Percentiles rank a stretch among this genome's conserved stretches.
Evolutionary conservation across 164 flowering plant genomes (phyloP).

Genomic region (Berberis vulgaris): DNA sequence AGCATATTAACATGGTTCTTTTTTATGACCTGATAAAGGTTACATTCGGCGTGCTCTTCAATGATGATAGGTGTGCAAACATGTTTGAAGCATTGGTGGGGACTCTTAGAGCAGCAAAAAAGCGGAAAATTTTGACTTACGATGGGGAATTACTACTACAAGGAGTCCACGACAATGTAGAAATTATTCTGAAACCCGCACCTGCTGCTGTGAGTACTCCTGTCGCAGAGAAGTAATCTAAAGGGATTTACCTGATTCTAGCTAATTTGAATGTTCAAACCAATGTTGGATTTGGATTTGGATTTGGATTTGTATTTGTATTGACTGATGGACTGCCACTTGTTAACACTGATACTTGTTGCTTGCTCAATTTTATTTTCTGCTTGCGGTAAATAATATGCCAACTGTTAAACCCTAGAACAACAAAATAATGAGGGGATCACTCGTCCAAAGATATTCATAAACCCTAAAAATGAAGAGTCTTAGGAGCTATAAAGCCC

Average conservation of each 20-base stretch:
- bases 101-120: slow-evolving; percentile 93
- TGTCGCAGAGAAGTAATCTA: slow-evolving; percentile 1
- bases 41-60: slow-evolving; percentile 79
- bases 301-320: too few species aligned
- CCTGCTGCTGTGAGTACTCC: slow-evolving; percentile 20
- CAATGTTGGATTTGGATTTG: too few species aligned
- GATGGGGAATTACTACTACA: slow-evolving; percentile 86
- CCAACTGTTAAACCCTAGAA: too few species aligned
- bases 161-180: slow-evolving; percentile 95
- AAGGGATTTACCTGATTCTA: not conserved
- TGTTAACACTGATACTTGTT: too few species aligned
- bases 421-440: too few species aligned
- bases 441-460: too few species aligned
- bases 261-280: too few species aligned
- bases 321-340: too few species aligned
- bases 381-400: too few species aligned
- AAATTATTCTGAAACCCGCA: slow-evolving; percentile 55
- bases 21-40: slow-evolving; percentile 38
- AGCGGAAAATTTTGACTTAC: slow-evolving; percentile 56
- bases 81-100: slow-evolving; percentile 97
- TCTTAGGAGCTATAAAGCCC: too few species aligned
- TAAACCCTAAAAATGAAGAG: too few species aligned
- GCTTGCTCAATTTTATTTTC: too few species aligned
- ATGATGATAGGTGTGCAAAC: slow-evolving; percentile 90
- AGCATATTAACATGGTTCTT: not conserved